A percentile compares a stretch with the other conserved stretches of the same genome.
phyloP scores from a whole-genome alignment of 345 rosid species.

The Clausena lansium region DNA sequence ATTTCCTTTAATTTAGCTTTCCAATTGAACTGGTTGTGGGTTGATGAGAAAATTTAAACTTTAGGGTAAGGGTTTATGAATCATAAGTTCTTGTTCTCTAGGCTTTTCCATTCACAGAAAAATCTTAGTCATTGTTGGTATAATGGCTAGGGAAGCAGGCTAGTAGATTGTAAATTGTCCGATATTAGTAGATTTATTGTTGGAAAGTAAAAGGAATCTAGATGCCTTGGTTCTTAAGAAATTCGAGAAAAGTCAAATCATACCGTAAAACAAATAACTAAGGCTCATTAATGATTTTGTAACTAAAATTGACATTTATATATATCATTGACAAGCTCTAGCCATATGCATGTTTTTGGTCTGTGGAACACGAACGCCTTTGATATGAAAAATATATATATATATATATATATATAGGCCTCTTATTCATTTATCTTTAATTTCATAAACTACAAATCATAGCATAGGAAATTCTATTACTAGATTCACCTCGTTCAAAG shows the following conservation, averaged over 20 bases:
- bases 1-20: too few species aligned
- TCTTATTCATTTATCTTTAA: too few species aligned
- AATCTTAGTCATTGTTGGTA: neutral
- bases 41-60: constrained; percentile 8
- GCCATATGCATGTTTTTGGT: too few species aligned
- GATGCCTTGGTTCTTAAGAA: neutral
- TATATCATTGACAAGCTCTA: neutral
- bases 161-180: too few species aligned
- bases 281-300: neutral
- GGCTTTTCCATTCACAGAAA: neutral
- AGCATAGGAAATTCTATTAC: too few species aligned
- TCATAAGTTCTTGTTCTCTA: constrained; percentile 3
- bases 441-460: neutral
- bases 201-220: neutral
- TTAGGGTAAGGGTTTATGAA: constrained; percentile 16
- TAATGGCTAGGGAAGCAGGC: neutral
- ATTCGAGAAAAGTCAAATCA: neutral
- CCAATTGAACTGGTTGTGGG: too few species aligned
- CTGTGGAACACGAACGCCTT: too few species aligned
- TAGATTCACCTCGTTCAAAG: too few species aligned
- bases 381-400: too few species aligned
- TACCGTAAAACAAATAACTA: neutral
- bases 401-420: neutral
- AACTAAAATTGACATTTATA: neutral
- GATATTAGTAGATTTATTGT: too few species aligned